Evolutionary conservation across 495 filamentous ascomycete species (phyloP), one percentile per base, ranked within the genome.

Genomic region (Neurospora tetrasperma): DNA sequence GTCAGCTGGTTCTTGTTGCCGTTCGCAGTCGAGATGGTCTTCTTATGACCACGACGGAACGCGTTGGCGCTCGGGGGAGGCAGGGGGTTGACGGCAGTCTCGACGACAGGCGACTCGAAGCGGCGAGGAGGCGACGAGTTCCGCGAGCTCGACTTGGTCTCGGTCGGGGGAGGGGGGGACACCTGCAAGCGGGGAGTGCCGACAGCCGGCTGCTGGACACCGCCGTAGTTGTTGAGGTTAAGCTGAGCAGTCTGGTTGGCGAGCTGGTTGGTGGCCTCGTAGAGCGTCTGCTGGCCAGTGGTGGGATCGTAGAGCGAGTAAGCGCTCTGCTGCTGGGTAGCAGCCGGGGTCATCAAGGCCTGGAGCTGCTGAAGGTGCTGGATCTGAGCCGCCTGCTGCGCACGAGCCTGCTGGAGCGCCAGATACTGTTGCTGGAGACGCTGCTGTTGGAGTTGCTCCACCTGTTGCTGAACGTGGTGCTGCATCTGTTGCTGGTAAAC

Each of bases 31-130:
- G 95, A 95, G n/a, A 89, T 88, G 16, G 90, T 88, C 87, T 97
- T 98, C 83, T 94, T 94, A 83, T 98, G 94, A 41, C 93, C 91
- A 72, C 93, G 92, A 71, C 94, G 94, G 84, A 97, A 97, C 18
- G 93, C 92, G 76, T 91, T 93, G 43, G 90, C 88, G 69, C 92
- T 93, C 72, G 92, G 92, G 4, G 91, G 92, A 42, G 93, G 93
- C 46, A 95, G 86, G 7, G 92, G 91, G 54, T 62, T 62, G 54
- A 62, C 54, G 66, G 86, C 85, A 16, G 90, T 86, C 71, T 76
- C 75, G 66, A 94, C 91, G 86, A 88, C 72, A 82, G 89, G 75
- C 82, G 87, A 74, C 82, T 89, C 82, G 69, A 73, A 77, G 40
- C 89, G 87, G 81, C 90, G 91, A 3, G 92, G 92, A 69, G 93